Evolutionary conservation across 1,284 basidiomycete genomes (phyloP).

Genomic region (Ustilago curta): DNA sequence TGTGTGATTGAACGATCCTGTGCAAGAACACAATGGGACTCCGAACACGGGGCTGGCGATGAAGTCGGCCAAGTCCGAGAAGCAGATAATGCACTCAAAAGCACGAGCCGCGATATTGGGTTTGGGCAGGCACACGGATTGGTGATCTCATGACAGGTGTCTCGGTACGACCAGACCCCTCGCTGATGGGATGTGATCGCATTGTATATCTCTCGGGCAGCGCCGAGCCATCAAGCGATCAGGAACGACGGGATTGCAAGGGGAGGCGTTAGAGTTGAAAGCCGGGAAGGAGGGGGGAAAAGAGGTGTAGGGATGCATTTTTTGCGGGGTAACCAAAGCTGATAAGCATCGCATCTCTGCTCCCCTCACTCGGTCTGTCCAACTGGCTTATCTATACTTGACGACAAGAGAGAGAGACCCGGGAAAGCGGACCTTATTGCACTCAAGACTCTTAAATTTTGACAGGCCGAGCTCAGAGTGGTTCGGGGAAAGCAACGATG

Average conservation of each 20-base stretch:
- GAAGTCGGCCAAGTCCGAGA: conserved; percentile 20
- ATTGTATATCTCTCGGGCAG: no score
- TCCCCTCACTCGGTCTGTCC: neutral
- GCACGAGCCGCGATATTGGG: neutral
- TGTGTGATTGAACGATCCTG: neutral
- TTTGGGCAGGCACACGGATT: neutral
- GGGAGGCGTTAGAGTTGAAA: neutral
- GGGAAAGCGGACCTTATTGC: neutral
- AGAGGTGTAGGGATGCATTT: no score
- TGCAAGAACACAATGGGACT: neutral
- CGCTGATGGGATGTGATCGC: no score
- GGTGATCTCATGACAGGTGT: no score
- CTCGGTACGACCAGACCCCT: no score
- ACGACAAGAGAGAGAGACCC: neutral
- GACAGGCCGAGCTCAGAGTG: neutral
- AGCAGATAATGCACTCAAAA: neutral
- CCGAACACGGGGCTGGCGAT: neutral
- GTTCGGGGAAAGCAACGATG: neutral
- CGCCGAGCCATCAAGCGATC: neutral
- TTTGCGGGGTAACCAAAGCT: conserved; percentile 22
- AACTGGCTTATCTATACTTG: conserved; percentile 3
- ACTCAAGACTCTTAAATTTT: neutral
- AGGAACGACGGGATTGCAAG: neutral
- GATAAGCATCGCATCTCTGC: conserved; percentile 11
- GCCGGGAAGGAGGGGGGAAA: no score